A percentile compares a stretch with the other conserved stretches of the same genome.
Evolutionary conservation across 306 rosid species (phyloP).

Genomic region (Vigna mungo): DNA sequence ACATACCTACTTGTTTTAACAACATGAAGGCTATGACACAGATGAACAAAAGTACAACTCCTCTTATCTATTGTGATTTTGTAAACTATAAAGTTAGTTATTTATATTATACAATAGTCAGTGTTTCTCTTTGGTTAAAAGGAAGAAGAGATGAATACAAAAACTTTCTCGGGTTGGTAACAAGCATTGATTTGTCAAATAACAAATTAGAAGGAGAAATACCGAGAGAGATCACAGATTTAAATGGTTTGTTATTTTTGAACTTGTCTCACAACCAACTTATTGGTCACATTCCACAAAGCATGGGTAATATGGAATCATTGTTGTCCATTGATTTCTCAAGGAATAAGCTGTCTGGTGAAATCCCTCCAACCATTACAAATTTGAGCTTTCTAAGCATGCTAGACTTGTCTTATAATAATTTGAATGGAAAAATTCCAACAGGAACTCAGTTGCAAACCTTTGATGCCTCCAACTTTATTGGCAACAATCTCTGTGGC

Average conservation of each 20-base stretch:
- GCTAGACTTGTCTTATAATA: slow-evolving; percentile 47
- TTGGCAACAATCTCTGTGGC: slow-evolving; percentile 41
- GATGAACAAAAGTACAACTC: background rate
- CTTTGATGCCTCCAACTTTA: slow-evolving; percentile 41
- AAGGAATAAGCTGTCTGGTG: slow-evolving; percentile 39
- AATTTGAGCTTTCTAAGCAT: slow-evolving; percentile 22
- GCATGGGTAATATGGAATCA: slow-evolving; percentile 32
- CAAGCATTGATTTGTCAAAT: background rate
- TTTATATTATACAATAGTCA: no score
- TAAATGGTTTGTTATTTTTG: slow-evolving; percentile 1
- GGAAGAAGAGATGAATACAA: background rate
- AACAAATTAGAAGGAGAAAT: slow-evolving; percentile 7
- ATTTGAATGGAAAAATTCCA: slow-evolving; percentile 44
- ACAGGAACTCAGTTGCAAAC: slow-evolving; percentile 45
- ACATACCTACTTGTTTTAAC: slow-evolving; percentile 43
- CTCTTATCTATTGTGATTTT: background rate
- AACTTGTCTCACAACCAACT: slow-evolving; percentile 48
- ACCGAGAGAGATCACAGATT: background rate
- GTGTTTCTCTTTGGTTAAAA: background rate
- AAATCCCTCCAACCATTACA: slow-evolving; percentile 45
- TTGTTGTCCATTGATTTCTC: slow-evolving; percentile 43
- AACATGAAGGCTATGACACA: slow-evolving; percentile 38
- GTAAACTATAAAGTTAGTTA: no score
- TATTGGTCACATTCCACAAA: slow-evolving; percentile 38
- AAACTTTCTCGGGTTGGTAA: background rate